phyloP scores from a whole-genome alignment of 1,139 yeast genomes.

The Arxiozyma bovina region DNA sequence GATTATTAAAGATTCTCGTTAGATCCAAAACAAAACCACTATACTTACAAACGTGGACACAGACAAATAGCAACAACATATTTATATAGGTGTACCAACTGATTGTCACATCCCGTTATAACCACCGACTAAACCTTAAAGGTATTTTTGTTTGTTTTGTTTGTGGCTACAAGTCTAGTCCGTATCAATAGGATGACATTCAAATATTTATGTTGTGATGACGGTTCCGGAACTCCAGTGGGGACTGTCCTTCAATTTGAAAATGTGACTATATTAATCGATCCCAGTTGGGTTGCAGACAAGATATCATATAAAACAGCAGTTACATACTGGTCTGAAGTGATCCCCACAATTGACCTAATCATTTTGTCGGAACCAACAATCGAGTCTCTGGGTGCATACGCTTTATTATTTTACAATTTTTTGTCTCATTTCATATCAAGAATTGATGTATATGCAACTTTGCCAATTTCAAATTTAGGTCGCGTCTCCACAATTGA shows the following conservation, averaged over 20 bases:
- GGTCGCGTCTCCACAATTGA: conserved; percentile 85
- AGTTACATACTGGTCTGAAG: conserved; percentile 36
- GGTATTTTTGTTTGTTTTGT: no score
- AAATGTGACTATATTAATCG: conserved; percentile 49
- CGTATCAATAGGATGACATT: conserved; percentile 21
- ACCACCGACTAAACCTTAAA: not conserved
- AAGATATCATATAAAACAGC: conserved; percentile 21
- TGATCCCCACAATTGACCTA: conserved; percentile 48
- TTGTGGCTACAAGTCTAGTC: no score
- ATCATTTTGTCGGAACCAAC: conserved; percentile 82
- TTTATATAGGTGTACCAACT: not conserved
- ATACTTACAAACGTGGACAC: not conserved
- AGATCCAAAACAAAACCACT: not conserved
- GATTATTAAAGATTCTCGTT: not conserved
- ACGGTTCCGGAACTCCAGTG: conserved; percentile 25
- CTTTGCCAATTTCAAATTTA: conserved; percentile 77
- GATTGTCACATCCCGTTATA: no score
- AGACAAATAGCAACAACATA: not conserved
- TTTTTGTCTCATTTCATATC: conserved; percentile 52
- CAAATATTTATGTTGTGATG: conserved; percentile 25
- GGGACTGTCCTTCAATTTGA: conserved; percentile 35
- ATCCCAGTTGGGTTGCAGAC: conserved; percentile 65
- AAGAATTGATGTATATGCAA: conserved; percentile 70
- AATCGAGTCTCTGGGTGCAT: conserved; percentile 73
- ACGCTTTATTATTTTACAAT: conserved; percentile 52